These are phyloP conservation scores for Lactarius trivialis DNA, from an alignment of 768 basidiomycete species.

Conservation along the genomic window DNA sequence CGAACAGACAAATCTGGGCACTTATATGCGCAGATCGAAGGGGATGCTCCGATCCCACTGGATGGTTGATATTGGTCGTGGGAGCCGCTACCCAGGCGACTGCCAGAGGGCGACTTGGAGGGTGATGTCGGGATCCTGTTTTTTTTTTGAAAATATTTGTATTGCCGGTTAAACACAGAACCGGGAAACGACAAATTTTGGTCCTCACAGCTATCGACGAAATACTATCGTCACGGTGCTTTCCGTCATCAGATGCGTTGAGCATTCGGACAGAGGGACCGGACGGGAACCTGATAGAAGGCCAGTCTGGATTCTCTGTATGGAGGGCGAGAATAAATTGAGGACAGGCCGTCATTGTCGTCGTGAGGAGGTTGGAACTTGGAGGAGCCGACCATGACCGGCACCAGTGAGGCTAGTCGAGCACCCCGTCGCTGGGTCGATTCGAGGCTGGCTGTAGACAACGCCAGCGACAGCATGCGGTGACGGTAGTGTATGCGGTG, in stretches of 20 bases:
- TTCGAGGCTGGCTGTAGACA: not conserved
- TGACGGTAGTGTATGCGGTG: not conserved
- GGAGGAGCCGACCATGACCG: not conserved
- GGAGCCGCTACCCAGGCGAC: slow-evolving; percentile 45
- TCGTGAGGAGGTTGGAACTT: not conserved
- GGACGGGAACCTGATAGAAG: not conserved
- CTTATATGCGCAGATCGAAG: slow-evolving; percentile 32
- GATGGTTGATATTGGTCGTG: slow-evolving; percentile 41
- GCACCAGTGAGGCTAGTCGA: not conserved
- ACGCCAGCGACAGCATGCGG: not conserved
- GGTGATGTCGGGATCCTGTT: too few species aligned
- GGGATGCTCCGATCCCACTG: too few species aligned
- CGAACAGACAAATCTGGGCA: slow-evolving; percentile 45
- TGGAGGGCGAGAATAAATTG: not conserved
- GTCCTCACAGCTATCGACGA: not conserved
- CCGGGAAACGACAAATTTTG: not conserved
- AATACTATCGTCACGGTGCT: not conserved
- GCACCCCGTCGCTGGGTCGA: not conserved
- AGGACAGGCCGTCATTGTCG: not conserved
- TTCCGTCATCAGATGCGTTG: not conserved
- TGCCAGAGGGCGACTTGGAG: slow-evolving; percentile 42
- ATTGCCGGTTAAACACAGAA: not conserved
- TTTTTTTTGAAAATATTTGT: too few species aligned
- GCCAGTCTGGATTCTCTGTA: not conserved
- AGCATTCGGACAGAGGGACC: not conserved